Base-by-base conservation (phyloP, 2,329 filamentous ascomycete species). In the Chrysosporium queenslandicum region DNA sequence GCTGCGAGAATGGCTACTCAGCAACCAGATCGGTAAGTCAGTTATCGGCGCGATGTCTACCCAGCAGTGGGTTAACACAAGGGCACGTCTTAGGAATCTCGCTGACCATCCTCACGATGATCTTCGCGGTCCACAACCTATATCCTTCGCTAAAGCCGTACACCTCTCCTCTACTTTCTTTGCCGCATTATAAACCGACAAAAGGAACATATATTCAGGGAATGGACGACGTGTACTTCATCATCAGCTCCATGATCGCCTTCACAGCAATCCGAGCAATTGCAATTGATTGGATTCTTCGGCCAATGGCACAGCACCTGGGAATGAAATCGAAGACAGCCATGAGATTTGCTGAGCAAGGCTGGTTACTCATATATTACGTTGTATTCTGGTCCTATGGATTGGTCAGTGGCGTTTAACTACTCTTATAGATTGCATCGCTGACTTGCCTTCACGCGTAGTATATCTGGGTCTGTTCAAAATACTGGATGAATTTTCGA, bases 331-430 rank as follows among this genome's bases (percentile, higher is more conserved):
- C 84, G 65, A 96, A 95, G 72, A 81, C 82, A 43, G 74, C 85
- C 55, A 80, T 87, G 46, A 80, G 92, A 54, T 94, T 97, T 71
- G 88, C 88, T 56, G 92, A 98, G 72, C 92, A 98, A 72, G 87
- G 84, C 43, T 97, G 91, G 87, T 76, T 95, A 64, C 72, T 94
- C 53, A 69, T 92, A 41, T 97, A 96, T 72, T 91, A 91, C 68
- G 73, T 73, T 42, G 73, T 83, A 52, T 91, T 90, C 66, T 97
- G 88, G 86, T 77, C 81, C 11, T 73, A 91, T 56, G 92, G 92
- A 60, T 77, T 94, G 76, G 87, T 94, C 76, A 61, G 83, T 67
- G 40, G 18, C 3, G 5, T 29, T 45, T 40, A 6, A 6, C 40
- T 40, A 14, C 20, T 52, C 51, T 37, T 46, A 37, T 34, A 11